Evolutionary conservation across 441 rosid genomes (phyloP).

Genomic region (Brassica balearica): DNA sequence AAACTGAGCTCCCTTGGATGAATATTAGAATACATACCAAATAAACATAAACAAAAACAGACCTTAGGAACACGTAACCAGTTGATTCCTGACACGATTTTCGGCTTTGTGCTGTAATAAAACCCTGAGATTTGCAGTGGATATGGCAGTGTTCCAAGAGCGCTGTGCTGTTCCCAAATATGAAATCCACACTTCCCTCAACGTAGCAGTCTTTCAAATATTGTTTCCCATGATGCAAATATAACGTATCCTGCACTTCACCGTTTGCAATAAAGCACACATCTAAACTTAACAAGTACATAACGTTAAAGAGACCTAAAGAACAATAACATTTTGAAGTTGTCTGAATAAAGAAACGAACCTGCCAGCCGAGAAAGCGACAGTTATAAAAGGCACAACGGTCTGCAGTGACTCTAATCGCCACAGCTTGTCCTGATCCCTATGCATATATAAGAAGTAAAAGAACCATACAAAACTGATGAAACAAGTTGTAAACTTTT

Average conservation of each 20-base stretch:
- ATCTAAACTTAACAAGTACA: too few species aligned
- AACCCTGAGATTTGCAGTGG: constrained; percentile 91
- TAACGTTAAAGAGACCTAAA: neutral
- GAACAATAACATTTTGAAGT: neutral
- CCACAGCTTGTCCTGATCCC: constrained; percentile 99
- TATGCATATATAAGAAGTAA: constrained; percentile 18
- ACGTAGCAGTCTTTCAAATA: constrained; percentile 88
- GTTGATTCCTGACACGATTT: constrained; percentile 93
- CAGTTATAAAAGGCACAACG: constrained; percentile 95
- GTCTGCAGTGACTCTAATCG: constrained; percentile 92
- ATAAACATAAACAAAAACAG: neutral
- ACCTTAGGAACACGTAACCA: constrained; percentile 96
- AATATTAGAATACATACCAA: neutral
- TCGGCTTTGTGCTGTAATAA: constrained; percentile 91
- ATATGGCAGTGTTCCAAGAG: constrained; percentile 96
- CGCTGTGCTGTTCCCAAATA: constrained; percentile 93
- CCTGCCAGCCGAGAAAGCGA: constrained; percentile 99
- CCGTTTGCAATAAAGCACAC: neutral
- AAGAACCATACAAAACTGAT: neutral
- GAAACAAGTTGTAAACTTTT: neutral
- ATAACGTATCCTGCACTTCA: constrained; percentile 80
- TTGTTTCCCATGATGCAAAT: constrained; percentile 91
- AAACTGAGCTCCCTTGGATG: neutral
- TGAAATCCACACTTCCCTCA: constrained; percentile 95
- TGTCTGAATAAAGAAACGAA: constrained; percentile 27